Evolutionary conservation across 441 rosid genomes (phyloP), one percentile per base, ranked within the genome.

Genomic region (Adansonia madagascariensis): DNA sequence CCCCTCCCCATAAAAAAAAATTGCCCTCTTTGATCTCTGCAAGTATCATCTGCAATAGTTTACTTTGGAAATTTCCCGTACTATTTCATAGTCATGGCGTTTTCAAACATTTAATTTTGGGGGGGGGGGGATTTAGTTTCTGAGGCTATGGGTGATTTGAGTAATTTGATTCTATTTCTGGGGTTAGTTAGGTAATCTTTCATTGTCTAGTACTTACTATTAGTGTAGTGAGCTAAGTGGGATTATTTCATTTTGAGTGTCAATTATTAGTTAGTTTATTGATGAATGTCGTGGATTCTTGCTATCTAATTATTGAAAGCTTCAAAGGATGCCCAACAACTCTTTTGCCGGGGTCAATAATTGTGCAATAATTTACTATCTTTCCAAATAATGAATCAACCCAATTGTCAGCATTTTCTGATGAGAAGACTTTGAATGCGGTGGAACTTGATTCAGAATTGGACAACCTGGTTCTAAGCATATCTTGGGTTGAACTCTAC

Each of bases 101-200:
- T 79, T 83, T 76, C 84, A 76, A 55, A 53, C 80, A 75, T 65
- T 81, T 73, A 75, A 65, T 75, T 59, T 31, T 55, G 9, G 7
- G 63, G 31, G 12, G 24, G 24, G 39, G 64, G 35, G 39, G 39
- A 75, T 71, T 63, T 78, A 10, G 61, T 52, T 66, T 35, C n/a
- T 64, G 74, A 65, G 44, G 71, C 47, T 67, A 14, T 14, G 65
- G 70, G 52, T 73, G 39, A 35, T 57, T n/a, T 12, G 5, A 8
- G 68, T 27, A 65, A 74, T 61, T 46, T 64, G 62, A 65, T 73
- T 12, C 79, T 22, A 27, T 17, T 50, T 74, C 11, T 31, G 49
- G 66, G 76, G 80, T 18, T 31, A 12, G 18, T 82, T 71, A 47
- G 56, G 66, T 71, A 67, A 47, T 18, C 61, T 60, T 72, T 7